These are phyloP conservation scores for Trypanosoma caninum DNA, from an alignment of 208 protist species.

Conservation along the genomic window DNA sequence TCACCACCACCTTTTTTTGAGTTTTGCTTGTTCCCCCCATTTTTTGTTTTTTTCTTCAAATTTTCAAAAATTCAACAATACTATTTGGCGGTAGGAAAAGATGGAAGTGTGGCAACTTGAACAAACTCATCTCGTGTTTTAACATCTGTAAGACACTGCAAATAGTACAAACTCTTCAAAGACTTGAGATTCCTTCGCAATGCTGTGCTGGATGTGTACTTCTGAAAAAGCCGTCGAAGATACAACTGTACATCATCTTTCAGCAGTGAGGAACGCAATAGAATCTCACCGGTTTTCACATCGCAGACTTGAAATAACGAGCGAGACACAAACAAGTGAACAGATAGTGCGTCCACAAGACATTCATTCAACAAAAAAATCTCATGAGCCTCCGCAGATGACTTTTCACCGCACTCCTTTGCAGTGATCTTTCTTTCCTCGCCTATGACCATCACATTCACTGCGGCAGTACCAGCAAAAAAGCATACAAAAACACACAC, in stretches of 20 bases:
- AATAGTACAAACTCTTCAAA: conserved; percentile 44
- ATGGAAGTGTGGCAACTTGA: conserved; percentile 42
- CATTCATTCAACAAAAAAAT: conserved; percentile 62
- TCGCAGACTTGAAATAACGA: conserved; percentile 27
- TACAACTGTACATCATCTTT: conserved; percentile 51
- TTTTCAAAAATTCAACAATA: not conserved
- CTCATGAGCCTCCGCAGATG: conserved; percentile 19
- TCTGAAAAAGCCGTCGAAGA: conserved; percentile 36
- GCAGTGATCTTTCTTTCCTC: no score
- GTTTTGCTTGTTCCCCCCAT: no score
- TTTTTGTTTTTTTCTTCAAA: no score
- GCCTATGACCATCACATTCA: not conserved
- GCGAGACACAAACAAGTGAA: conserved; percentile 58
- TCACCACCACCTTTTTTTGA: not conserved
- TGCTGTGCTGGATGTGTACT: conserved; percentile 39
- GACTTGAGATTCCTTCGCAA: conserved; percentile 41
- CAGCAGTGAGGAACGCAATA: conserved; percentile 37
- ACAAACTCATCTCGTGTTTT: conserved; percentile 57
- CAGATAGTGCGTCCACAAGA: conserved; percentile 38
- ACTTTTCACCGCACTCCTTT: not conserved
- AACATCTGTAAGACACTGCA: conserved; percentile 69
- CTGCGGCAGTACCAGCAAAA: not conserved
- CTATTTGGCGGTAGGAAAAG: conserved; percentile 35
- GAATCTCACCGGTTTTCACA: not conserved
- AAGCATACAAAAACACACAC: not conserved